Evolutionary conservation across 2,329 filamentous ascomycete species (phyloP), one percentile per base, ranked within the genome.

Genomic region (Fusarium begoniae): DNA sequence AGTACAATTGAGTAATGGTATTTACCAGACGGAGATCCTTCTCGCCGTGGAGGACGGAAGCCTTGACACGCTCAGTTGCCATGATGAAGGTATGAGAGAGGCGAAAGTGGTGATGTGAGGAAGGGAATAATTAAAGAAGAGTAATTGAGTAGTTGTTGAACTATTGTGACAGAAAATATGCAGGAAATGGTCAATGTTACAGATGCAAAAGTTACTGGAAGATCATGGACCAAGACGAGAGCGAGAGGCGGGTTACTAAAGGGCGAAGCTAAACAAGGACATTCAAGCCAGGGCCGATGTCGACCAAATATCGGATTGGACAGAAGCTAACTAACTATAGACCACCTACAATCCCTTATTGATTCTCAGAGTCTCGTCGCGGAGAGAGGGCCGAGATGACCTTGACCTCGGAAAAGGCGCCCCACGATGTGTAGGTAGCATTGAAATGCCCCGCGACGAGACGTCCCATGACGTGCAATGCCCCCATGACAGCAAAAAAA

Each of bases 21-120:
- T 84, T 79, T 81, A 89, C 87, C 9, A 89, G 76, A 45, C 85
- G 84, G 57, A 90, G 83, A 47, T 89, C 86, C 72, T 83, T 84
- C 54, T 83, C 84, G 22, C 85, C 88, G 72, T 88, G 84, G n/a
- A 90, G 84, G 63, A 90, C 87, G 24, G 88, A 89, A 24, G 88
- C 87, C 73, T 83, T 83, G 35, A 88, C 84, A 55, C 59, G 72
- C 50, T 78, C 64, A 56, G 69, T 73, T 17, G 75, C 62, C 77
- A 79, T 79, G 70, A 63, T 79, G 76, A 53, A 56, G 45, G 26
- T 66, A 59, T 38, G 17, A 40, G 58, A 54, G 47, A 53, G 26
- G 35, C 38, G n/a, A 30, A 41, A 30, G 43, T 45, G 40, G 17
- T 40, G 35, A 18, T 50, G 22, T 47, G 38, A 43, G 5, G 9